Evolutionary conservation across 1,284 basidiomycete species (phyloP), one percentile per base, ranked within the genome.

Genomic region (Ganoderma boninense): DNA sequence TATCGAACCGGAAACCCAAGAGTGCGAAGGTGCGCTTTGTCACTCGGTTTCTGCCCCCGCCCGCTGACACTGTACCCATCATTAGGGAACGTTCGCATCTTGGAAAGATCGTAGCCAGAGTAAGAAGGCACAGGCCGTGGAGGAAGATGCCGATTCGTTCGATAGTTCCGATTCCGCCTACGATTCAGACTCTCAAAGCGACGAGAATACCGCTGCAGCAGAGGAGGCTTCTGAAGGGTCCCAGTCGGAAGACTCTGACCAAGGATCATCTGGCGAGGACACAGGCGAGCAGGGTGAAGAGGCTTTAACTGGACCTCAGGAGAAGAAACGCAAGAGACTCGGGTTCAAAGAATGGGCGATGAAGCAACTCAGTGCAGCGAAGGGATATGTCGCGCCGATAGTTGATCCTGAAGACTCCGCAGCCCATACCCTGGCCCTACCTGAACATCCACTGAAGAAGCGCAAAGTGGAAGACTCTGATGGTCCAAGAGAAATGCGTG

Each of bases 281-380:
- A 8, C 23, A 1, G 52, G 42, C n/a, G 38, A 29, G 4, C 23
- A 42, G 16, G 14, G 26, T 13, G 26, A 40, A 20, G 23, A 59
- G 10, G 35, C 43, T 20, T 2, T 8, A 29, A 29, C 4, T 52
- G 75, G 64, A 26, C 68, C 70, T 11, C 69, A 67, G 44, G 57
- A 56, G 44, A 67, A 56, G 0, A 75, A 83, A 73, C 77, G 81
- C 75, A 88, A 87, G 70, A 81, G 81, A 20, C 76, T 85, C 4
- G 87, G 87, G 8, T 97, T 97, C 87, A 97, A 97, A 78, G 85
- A 89, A 57, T 97, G 96, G 95, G 96, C 95, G 0, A 80, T 90
- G 74, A 87, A 92, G 66, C 95, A 97, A 72, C 84, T 95, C 60
- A 87, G 84, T 70, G 79, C 80, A 5, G 88, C 87, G 11, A 92